Percentiles rank a stretch among this genome's conserved stretches.
phyloP scores from a whole-genome alignment of 1,284 basidiomycete species.

The Schizophyllum commune region DNA sequence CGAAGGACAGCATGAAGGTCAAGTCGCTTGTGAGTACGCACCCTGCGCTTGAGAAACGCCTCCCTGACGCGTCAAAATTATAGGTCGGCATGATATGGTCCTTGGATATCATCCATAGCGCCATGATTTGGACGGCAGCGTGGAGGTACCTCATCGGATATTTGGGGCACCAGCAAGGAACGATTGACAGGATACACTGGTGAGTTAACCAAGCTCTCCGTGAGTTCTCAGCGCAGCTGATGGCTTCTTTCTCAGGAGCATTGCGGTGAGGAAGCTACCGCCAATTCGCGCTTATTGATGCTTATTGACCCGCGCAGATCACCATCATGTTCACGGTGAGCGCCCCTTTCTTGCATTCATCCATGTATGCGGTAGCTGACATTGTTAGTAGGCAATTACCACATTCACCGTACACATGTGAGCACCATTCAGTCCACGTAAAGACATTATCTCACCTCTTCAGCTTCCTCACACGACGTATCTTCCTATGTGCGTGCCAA shows the following conservation, averaged over 20 bases:
- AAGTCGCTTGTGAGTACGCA: background rate
- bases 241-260: background rate
- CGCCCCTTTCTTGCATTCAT: background rate
- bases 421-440: background rate
- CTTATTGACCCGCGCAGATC: background rate
- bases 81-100: background rate
- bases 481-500: background rate
- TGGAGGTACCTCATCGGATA: constrained; percentile 8
- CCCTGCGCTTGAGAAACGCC: background rate
- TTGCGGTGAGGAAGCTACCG: background rate
- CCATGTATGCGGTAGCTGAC: background rate
- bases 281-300: background rate
- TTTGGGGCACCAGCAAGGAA: constrained; percentile 1
- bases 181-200: background rate
- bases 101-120: constrained; percentile 10
- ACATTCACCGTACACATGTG: background rate
- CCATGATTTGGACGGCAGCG: constrained; percentile 10
- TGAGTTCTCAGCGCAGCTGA: background rate
- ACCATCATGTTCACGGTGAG: background rate
- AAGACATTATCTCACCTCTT: background rate
- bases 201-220: background rate
- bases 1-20: constrained; percentile 3
- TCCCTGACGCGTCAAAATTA: background rate
- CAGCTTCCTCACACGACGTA: background rate
- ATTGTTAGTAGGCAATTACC: background rate